phyloP scores from a whole-genome alignment of 495 filamentous ascomycete species.

The Penicillium atrosanguineum region DNA sequence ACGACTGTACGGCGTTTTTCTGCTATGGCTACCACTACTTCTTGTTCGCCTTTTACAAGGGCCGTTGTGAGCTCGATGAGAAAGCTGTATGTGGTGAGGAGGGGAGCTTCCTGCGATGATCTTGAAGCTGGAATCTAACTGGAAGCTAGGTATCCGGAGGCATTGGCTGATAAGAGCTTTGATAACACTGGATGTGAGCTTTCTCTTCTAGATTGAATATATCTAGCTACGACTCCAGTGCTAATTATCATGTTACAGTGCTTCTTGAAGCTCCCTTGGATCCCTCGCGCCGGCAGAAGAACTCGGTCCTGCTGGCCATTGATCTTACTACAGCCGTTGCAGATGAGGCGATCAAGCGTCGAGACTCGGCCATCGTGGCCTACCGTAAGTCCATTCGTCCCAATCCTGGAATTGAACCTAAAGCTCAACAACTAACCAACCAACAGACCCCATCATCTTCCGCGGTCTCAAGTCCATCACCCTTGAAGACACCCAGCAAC shows the following conservation, averaged over 20 bases:
- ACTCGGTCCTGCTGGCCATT: conserved; percentile 83
- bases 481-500: conserved; percentile 79
- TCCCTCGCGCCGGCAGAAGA: conserved; percentile 54
- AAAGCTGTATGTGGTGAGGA: conserved; percentile 61
- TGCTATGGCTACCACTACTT: conserved; percentile 31
- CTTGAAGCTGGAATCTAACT: conserved; percentile 20
- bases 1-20: conserved; percentile 23
- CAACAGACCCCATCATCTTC: conserved; percentile 91
- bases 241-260: conserved; percentile 45
- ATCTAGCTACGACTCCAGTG: neutral
- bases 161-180: conserved; percentile 83
- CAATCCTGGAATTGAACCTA: neutral
- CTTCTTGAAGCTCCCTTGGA: conserved; percentile 75
- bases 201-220: neutral
- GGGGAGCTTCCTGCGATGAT: conserved; percentile 14
- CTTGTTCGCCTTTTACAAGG: conserved; percentile 66
- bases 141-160: conserved; percentile 73
- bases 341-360: conserved; percentile 78
- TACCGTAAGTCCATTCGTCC: conserved; percentile 64
- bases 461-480: conserved; percentile 83
- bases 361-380: conserved; percentile 75
- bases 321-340: conserved; percentile 89
- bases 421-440: conserved; percentile 1
- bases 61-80: conserved; percentile 79
- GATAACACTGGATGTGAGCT: conserved; percentile 85